A percentile compares a stretch with the other conserved stretches of the same genome.
Evolutionary conservation across 2,329 filamentous ascomycete genomes (phyloP).

Genomic region (Cryphonectria carpinicola): DNA sequence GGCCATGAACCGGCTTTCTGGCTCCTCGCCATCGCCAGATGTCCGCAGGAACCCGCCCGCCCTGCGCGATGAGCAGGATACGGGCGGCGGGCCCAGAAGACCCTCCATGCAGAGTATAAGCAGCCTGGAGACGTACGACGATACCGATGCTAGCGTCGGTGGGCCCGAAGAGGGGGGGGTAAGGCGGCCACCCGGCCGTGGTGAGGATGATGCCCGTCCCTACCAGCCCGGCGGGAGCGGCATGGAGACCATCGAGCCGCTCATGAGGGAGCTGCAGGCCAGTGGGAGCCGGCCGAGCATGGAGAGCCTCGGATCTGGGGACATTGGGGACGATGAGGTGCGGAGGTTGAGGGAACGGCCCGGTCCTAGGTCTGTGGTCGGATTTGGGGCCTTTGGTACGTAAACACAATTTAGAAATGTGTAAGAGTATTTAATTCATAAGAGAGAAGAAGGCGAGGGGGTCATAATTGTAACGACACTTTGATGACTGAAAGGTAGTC

Average conservation of each 20-base stretch:
- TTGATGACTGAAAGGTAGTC: neutral
- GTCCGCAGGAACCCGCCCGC: neutral
- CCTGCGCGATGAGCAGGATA: neutral
- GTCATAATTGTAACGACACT: neutral
- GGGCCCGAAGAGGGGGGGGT: neutral
- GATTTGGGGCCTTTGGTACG: conserved; percentile 26
- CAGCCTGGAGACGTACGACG: conserved; percentile 15
- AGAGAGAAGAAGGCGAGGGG: neutral
- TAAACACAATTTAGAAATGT: neutral
- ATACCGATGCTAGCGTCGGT: neutral
- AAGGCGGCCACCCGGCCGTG: neutral
- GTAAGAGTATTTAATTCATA: neutral
- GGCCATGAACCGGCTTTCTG: neutral
- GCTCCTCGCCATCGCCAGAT: neutral
- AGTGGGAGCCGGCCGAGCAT: conserved; percentile 28
- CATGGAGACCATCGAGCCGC: conserved; percentile 47
- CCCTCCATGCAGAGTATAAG: neutral
- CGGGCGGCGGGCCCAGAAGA: conserved; percentile 11
- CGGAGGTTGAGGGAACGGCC: conserved; percentile 23
- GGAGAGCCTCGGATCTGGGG: conserved; percentile 20
- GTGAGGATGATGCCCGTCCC: neutral
- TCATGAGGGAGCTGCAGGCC: conserved; percentile 49
- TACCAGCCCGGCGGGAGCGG: conserved; percentile 33
- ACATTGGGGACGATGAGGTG: conserved; percentile 25
- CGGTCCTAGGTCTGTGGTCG: conserved; percentile 22